Conservation (phyloP, 176 grass and related monocot genomes). For the Tuctoria greenei region DNA sequence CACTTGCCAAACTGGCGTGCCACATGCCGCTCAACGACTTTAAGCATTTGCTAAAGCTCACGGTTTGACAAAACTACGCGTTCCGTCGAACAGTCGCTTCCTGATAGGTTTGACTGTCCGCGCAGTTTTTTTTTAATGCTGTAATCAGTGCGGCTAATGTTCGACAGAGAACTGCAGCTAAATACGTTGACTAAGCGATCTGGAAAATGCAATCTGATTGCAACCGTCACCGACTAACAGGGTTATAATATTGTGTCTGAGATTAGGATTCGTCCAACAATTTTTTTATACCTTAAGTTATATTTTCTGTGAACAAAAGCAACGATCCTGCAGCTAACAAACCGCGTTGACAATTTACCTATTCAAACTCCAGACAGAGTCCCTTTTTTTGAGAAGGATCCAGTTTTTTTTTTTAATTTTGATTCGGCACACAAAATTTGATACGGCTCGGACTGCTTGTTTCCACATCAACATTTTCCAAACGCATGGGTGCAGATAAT, state of each 20-base stretch:
- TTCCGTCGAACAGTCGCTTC: constrained; percentile 25
- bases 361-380: constrained; percentile 2
- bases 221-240: constrained; percentile 22
- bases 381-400: not conserved
- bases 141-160: constrained; percentile 28
- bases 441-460: constrained; percentile 11
- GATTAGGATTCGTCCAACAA: constrained; percentile 17
- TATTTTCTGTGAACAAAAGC: constrained; percentile 32
- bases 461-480: constrained; percentile 20
- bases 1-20: constrained; percentile 30
- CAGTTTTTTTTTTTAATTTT: not conserved
- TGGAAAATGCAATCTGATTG: not conserved
- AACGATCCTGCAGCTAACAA: constrained; percentile 6
- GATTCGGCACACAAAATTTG: constrained; percentile 2
- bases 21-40: constrained; percentile 35
- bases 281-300: not conserved
- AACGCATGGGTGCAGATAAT: not conserved
- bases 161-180: not conserved
- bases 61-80: constrained; percentile 35
- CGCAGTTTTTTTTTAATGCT: constrained; percentile 8
- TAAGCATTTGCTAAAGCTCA: not conserved
- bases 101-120: constrained; percentile 33
- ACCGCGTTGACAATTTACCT: constrained; percentile 7
- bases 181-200: constrained; percentile 38
- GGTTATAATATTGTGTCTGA: constrained; percentile 9